Percentiles rank a stretch among this genome's conserved stretches.
Conservation (phyloP, 1,284 basidiomycete genomes). For the Apiotrichum gamsii region DNA sequence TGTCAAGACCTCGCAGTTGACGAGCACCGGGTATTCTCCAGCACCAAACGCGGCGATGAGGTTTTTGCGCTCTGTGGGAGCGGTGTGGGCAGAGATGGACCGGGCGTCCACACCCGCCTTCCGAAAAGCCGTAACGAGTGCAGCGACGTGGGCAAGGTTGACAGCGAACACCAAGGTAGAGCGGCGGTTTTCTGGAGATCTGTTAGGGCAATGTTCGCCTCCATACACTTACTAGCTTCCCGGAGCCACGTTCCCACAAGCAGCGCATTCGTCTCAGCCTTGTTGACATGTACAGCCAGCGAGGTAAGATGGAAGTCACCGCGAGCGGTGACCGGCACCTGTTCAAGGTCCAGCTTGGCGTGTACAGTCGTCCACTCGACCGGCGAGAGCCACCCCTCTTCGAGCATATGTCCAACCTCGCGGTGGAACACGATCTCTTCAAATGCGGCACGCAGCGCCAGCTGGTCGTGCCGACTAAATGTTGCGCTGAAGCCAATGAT, state of each 20-base stretch:
- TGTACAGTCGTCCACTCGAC: conserved; percentile 75
- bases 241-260: conserved; percentile 76
- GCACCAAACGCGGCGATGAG: conserved; percentile 64
- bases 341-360: conserved; percentile 63
- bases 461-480: conserved; percentile 83
- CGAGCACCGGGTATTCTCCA: conserved; percentile 73
- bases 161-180: conserved; percentile 91
- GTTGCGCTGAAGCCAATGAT: conserved; percentile 95
- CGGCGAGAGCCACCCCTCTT: conserved; percentile 82
- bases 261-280: conserved; percentile 64
- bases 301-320: conserved; percentile 75
- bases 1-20: conserved; percentile 90
- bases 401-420: conserved; percentile 90
- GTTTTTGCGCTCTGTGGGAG: conserved; percentile 58
- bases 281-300: conserved; percentile 73
- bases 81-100: conserved; percentile 68
- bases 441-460: conserved; percentile 82
- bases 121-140: conserved; percentile 68
- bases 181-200: conserved; percentile 55
- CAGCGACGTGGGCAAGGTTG: conserved; percentile 73
- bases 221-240: conserved; percentile 56
- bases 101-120: conserved; percentile 77
- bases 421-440: conserved; percentile 89
- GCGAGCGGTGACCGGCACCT: conserved; percentile 59
- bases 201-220: background rate